phyloP scores from a whole-genome alignment of 257 asterid species.

The Plantago major region DNA sequence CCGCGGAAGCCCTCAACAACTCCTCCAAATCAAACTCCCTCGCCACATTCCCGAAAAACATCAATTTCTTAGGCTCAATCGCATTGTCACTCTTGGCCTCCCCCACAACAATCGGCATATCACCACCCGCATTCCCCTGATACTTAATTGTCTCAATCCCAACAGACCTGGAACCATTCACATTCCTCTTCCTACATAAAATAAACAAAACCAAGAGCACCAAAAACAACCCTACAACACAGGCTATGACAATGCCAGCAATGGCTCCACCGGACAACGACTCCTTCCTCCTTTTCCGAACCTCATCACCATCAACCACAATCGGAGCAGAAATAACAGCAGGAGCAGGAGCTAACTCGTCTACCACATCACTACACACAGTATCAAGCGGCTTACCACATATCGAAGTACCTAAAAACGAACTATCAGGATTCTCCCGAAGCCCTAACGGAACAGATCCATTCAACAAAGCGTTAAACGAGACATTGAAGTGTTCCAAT shows the following conservation, averaged over 20 bases:
- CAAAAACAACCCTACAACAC: conserved; percentile 40
- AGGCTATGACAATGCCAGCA: conserved; percentile 69
- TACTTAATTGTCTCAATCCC: conserved; percentile 26
- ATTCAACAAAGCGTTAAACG: conserved; percentile 40
- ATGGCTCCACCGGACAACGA: conserved; percentile 64
- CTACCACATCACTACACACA: background rate
- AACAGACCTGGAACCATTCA: conserved; percentile 21
- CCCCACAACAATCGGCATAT: conserved; percentile 13
- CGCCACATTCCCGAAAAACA: conserved; percentile 40
- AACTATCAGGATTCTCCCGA: conserved; percentile 33
- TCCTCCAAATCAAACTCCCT: conserved; percentile 67
- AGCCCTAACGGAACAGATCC: conserved; percentile 56
- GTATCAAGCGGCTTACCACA: conserved; percentile 62
- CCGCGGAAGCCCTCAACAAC: conserved; percentile 84
- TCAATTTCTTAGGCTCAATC: conserved; percentile 38
- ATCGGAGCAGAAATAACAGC: no score
- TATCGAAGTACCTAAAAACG: conserved; percentile 66
- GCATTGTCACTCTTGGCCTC: conserved; percentile 15
- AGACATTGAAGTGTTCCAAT: conserved; percentile 54
- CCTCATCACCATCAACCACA: conserved; percentile 32
- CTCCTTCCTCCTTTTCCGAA: conserved; percentile 18
- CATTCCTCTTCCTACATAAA: conserved; percentile 31
- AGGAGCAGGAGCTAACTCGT: no score
- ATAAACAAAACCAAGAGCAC: conserved; percentile 41
- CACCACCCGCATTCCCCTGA: conserved; percentile 20